phyloP scores from a whole-genome alignment of 2,329 filamentous ascomycete genomes.

The Aspergillus udagawae region DNA sequence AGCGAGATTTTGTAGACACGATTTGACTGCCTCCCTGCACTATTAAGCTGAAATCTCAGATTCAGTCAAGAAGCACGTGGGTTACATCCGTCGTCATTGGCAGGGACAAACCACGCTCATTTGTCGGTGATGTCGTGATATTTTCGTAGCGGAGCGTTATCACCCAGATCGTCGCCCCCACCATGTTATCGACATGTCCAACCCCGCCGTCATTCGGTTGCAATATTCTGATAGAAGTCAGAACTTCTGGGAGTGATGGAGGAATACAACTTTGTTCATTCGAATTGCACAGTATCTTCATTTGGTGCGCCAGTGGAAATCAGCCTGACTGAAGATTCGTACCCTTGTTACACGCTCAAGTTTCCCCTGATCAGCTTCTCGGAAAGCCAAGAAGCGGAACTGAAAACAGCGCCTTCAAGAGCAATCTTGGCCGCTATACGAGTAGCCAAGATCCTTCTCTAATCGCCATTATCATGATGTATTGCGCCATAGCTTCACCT shows the following conservation, averaged over 20 bases:
- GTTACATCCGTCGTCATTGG: neutral
- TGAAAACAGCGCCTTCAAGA: neutral
- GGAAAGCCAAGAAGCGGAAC: neutral
- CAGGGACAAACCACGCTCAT: neutral
- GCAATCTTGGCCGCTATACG: neutral
- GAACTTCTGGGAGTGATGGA: neutral
- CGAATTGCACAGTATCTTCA: too few species aligned
- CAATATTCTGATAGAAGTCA: neutral
- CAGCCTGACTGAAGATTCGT: neutral
- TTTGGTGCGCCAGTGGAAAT: neutral
- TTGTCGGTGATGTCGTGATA: neutral
- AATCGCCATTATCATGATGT: neutral
- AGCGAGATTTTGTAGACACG: neutral
- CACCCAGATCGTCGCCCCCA: neutral
- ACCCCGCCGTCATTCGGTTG: neutral
- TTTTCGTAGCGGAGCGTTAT: neutral
- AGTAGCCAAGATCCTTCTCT: neutral
- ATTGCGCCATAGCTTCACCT: neutral
- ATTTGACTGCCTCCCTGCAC: neutral
- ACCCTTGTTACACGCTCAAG: neutral
- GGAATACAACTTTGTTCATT: neutral
- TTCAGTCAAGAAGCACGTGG: neutral
- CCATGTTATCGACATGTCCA: neutral
- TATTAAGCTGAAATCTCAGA: neutral
- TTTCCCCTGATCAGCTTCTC: neutral